Percentiles rank a stretch among this genome's conserved stretches.
Evolutionary conservation across 495 filamentous ascomycete genomes (phyloP).

Genomic region (Recurvomyces mirabilis): DNA sequence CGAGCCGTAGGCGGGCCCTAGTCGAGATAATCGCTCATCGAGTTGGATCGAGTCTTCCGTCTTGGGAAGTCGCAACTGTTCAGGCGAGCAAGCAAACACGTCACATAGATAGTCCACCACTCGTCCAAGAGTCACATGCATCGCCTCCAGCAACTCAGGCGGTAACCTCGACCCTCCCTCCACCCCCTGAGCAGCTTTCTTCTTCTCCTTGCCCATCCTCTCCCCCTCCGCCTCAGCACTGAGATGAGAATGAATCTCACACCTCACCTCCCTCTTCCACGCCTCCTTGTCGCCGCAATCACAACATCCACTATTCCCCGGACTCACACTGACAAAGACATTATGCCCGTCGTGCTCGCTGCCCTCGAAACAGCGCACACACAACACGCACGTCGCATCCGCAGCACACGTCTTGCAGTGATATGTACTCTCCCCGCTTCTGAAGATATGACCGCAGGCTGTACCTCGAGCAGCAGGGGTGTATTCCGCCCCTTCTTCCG

Average conservation of each 20-base stretch:
- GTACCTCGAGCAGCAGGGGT: slow-evolving; percentile 84
- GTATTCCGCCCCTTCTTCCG: slow-evolving; percentile 86
- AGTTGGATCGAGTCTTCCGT: slow-evolving; percentile 62
- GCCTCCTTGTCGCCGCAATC: slow-evolving; percentile 94
- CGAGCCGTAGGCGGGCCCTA: slow-evolving; percentile 58
- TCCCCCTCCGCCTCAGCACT: slow-evolving; percentile 43
- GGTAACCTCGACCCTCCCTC: slow-evolving; percentile 40
- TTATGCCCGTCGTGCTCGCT: slow-evolving; percentile 92
- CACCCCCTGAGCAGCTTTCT: slow-evolving; percentile 27
- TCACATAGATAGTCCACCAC: slow-evolving; percentile 90
- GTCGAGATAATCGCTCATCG: slow-evolving; percentile 70
- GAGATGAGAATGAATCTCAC: slow-evolving; percentile 93
- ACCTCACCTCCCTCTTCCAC: slow-evolving; percentile 78
- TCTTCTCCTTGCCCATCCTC: slow-evolving; percentile 50
- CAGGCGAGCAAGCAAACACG: slow-evolving; percentile 93
- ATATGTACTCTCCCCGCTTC: slow-evolving; percentile 82
- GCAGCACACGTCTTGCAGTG: slow-evolving; percentile 83
- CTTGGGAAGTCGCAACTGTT: slow-evolving; percentile 81
- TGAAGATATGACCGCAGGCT: slow-evolving; percentile 96
- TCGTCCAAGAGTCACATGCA: slow-evolving; percentile 72
- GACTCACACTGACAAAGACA: slow-evolving; percentile 73
- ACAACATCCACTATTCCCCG: slow-evolving; percentile 88
- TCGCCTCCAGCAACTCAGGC: slow-evolving; percentile 57
- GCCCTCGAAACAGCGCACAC: slow-evolving; percentile 65
- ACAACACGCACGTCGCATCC: slow-evolving; percentile 46